Conservation (phyloP, 1,139 yeast genomes). For the Wickerhamiella infanticola region DNA sequence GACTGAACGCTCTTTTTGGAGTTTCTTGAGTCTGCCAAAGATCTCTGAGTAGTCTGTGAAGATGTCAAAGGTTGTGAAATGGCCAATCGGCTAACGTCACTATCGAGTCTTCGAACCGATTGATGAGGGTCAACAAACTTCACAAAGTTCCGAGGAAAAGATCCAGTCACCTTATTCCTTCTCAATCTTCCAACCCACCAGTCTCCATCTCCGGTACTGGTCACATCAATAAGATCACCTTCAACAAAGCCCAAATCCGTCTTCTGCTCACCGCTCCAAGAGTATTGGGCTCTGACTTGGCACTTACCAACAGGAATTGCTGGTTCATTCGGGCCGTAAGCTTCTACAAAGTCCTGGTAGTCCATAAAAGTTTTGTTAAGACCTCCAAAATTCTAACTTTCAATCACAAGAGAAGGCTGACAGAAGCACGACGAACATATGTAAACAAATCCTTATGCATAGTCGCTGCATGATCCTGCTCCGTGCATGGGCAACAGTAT, state of each 20-base stretch:
- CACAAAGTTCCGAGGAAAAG: slow-evolving; percentile 83
- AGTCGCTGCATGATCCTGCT: too few relatives aligned
- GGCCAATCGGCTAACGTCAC: background rate
- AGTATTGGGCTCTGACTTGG: slow-evolving; percentile 58
- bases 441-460: background rate
- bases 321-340: background rate
- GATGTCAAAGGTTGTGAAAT: background rate
- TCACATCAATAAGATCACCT: slow-evolving; percentile 79
- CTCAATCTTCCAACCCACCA: slow-evolving; percentile 83
- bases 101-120: slow-evolving; percentile 9
- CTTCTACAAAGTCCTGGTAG: background rate
- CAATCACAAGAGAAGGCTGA: background rate
- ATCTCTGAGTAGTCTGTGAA: background rate
- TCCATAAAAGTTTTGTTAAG: background rate
- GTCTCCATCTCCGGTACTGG: slow-evolving; percentile 65
- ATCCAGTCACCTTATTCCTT: slow-evolving; percentile 70
- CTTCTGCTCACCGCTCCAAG: slow-evolving; percentile 84
- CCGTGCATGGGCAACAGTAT: too few relatives aligned
- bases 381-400: background rate
- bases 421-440: background rate
- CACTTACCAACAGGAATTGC: slow-evolving; percentile 25
- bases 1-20: slow-evolving; percentile 5
- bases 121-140: slow-evolving; percentile 26
- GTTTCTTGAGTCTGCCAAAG: background rate
- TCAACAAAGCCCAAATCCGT: slow-evolving; percentile 83